phyloP scores from a whole-genome alignment of 1,284 basidiomycete genomes.

The Naganishia liquefaciens region DNA sequence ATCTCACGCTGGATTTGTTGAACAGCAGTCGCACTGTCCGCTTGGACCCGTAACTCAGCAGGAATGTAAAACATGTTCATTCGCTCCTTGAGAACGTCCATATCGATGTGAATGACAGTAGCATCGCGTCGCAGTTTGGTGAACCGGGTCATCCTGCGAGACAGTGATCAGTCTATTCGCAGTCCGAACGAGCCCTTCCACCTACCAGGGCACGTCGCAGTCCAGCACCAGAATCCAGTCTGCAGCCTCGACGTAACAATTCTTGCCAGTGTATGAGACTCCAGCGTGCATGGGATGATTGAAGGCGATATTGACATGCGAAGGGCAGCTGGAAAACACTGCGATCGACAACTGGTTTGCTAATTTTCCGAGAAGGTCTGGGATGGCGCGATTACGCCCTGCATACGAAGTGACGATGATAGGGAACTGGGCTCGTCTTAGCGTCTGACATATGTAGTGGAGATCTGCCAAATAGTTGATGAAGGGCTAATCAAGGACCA shows the following conservation, averaged over 20 bases:
- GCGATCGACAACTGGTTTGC: constrained; percentile 62
- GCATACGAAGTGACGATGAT: constrained; percentile 66
- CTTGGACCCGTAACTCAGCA: constrained; percentile 62
- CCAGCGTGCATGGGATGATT: constrained; percentile 63
- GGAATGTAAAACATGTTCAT: constrained; percentile 62
- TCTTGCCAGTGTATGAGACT: constrained; percentile 58
- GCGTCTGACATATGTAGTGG: constrained; percentile 57
- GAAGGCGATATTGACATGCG: constrained; percentile 61
- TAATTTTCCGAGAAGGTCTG: constrained; percentile 58
- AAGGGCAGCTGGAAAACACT: constrained; percentile 60
- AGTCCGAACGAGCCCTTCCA: background rate
- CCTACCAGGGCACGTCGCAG: constrained; percentile 63
- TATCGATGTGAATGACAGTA: constrained; percentile 64
- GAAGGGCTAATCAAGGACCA: no score
- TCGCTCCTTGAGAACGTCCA: constrained; percentile 63
- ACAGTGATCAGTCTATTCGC: background rate
- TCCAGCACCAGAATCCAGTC: constrained; percentile 68
- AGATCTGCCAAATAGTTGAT: constrained; percentile 52
- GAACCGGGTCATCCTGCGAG: constrained; percentile 56
- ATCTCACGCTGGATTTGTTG: constrained; percentile 55
- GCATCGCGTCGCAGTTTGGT: constrained; percentile 56
- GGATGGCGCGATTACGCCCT: constrained; percentile 61
- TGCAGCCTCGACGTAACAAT: constrained; percentile 58
- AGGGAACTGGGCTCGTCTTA: constrained; percentile 60
- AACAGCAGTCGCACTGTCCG: constrained; percentile 61